Base-by-base conservation (phyloP, 2,329 filamentous ascomycete genomes). In the Aspergillus sclerotialis region DNA sequence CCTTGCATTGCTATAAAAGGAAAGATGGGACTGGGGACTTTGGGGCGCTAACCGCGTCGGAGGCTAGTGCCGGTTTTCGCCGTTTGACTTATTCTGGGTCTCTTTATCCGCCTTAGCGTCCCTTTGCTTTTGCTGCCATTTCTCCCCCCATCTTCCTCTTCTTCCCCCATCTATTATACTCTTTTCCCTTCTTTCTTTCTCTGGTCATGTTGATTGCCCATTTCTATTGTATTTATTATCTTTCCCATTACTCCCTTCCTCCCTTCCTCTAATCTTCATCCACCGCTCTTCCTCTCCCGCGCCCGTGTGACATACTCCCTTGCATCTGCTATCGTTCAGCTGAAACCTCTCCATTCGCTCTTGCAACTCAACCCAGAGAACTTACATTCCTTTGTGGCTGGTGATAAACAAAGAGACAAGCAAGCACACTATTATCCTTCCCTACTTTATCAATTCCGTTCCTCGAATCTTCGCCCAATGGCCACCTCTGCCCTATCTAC, bases 401-500 rank as follows among this genome's bases (percentile, higher is more conserved):
- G n/a, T n/a, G n/a, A n/a, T n/a, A n/a, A n/a, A n/a, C n/a, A n/a
- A n/a, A n/a, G n/a, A n/a, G n/a, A n/a, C n/a, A n/a, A n/a, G n/a
- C n/a, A n/a, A n/a, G n/a, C n/a, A n/a, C n/a, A n/a, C n/a, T n/a
- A n/a, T n/a, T n/a, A n/a, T n/a, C n/a, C n/a, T n/a, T n/a, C n/a
- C n/a, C n/a, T n/a, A n/a, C n/a, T n/a, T n/a, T n/a, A n/a, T n/a
- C n/a, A n/a, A n/a, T n/a, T n/a, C n/a, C n/a, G n/a, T n/a, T n/a
- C n/a, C n/a, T n/a, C n/a, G n/a, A n/a, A n/a, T n/a, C n/a, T n/a
- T n/a, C 33, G 43, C 38, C 36, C 36, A 36, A 60, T 61, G 54
- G 53, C 57, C 32, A 44, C 53, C 45, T 55, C 57, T 39, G 45
- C 56, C 16, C 35, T 58, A 28, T 46, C 56, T 14, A 40, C 50